Evolutionary conservation across 148 eudicot species (phyloP).

Genomic region (Persicaria tinctoria): DNA sequence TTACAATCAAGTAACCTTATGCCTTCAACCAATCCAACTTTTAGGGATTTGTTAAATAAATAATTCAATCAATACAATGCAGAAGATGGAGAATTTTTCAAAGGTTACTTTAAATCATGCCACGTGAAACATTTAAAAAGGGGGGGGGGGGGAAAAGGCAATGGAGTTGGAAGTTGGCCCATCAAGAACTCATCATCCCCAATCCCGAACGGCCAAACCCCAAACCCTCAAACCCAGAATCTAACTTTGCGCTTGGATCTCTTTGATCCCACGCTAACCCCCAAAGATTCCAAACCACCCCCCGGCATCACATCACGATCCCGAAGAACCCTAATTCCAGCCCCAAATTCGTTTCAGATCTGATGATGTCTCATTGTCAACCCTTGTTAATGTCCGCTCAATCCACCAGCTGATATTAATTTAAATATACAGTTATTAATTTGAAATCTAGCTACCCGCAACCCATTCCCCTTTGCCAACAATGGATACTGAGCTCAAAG

Average conservation of each 20-base stretch:
- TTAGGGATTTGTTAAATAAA: no score
- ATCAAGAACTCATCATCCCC: no score
- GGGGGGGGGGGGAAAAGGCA: no score
- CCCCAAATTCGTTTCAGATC: constrained; percentile 5
- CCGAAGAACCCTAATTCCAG: neutral
- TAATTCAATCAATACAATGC: no score
- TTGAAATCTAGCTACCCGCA: neutral
- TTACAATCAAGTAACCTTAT: no score
- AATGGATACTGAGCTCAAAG: constrained; percentile 56
- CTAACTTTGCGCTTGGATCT: neutral
- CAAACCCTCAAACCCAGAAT: neutral
- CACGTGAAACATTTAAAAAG: no score
- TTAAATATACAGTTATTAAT: neutral
- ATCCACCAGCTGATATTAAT: neutral
- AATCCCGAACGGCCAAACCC: no score
- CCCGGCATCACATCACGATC: neutral
- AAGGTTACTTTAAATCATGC: no score
- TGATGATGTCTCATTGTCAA: constrained; percentile 1
- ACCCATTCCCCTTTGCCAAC: neutral
- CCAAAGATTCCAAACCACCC: neutral
- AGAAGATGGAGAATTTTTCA: no score
- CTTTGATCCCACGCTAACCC: constrained; percentile 6
- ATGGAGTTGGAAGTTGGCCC: no score
- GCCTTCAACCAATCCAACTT: no score
- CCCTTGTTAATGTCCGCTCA: neutral